Evolutionary conservation across 2,329 filamentous ascomycete genomes (phyloP), one percentile per base, ranked within the genome.

Genomic region (Falciphora oryzae): DNA sequence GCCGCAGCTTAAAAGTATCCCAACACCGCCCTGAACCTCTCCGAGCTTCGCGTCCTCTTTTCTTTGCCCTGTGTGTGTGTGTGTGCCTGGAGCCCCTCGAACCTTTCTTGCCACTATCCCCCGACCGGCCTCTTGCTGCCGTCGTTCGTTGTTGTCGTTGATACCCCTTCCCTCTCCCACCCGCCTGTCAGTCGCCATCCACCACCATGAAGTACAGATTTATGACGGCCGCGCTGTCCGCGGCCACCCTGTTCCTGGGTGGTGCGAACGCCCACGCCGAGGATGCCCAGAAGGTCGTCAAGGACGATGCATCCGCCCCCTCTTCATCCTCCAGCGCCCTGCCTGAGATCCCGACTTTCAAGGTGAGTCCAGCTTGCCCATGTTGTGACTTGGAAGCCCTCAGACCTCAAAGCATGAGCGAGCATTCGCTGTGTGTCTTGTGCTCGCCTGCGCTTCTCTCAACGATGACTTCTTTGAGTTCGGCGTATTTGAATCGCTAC

Each of bases 131-230:
- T 63, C 31, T 25, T 22, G 56, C 32, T 58, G 32, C 28, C 32
- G 44, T 35, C 29, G 22, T 59, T 59, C 28, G n/a, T 35, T 61
- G 25, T n/a, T 53, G 11, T 35, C 57, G 18, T 38, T 31, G 31
- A 25, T 58, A 57, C 62, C 62, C 53, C 28, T 57, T 53, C 28
- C 16, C 22, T 57, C 38, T 29, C 28, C 29, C 57, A 61, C 57
- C 63, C 57, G 59, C 57, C 35, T 28, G 32, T 60, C 57, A 59
- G 35, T 59, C 32, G 35, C 38, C 38, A 11, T 61, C 28, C 22
- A 44, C 29, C 83, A 88, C 74, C 75, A 96, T 96, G 92, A 92
- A 90, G 87, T 87, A 96, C 80, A 89, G 90, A 80, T 83, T 90
- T 77, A 86, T 90, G 74, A 85, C 92, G 73, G 89, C 89, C 70